phyloP scores from a whole-genome alignment of 352 stramenopile genomes.

The Pythium monospermum region DNA sequence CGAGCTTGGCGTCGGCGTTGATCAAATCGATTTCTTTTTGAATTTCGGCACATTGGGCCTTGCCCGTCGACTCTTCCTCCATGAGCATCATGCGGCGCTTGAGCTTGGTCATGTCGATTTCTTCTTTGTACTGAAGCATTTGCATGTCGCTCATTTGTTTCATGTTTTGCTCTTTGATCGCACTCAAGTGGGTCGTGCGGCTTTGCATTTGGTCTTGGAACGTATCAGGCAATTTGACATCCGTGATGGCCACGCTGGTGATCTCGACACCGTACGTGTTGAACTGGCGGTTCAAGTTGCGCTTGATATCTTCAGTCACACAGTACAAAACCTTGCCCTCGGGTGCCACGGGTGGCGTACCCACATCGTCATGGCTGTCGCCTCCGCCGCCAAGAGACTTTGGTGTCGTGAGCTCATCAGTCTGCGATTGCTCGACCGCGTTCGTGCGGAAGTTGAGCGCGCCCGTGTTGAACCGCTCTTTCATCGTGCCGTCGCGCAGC shows the following conservation, averaged over 20 bases:
- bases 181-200: slow-evolving; percentile 58
- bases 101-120: slow-evolving; percentile 50
- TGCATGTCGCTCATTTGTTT: slow-evolving; percentile 79
- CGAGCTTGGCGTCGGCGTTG: slow-evolving; percentile 4
- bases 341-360: not conserved
- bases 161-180: slow-evolving; percentile 75
- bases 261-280: slow-evolving; percentile 67
- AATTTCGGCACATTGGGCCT: slow-evolving; percentile 47
- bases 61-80: slow-evolving; percentile 60
- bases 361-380: not conserved
- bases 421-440: slow-evolving; percentile 9
- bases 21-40: slow-evolving; percentile 35
- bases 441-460: slow-evolving; percentile 25
- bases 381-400: slow-evolving; percentile 18
- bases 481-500: slow-evolving; percentile 69
- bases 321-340: slow-evolving; percentile 30
- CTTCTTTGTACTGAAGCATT: slow-evolving; percentile 50
- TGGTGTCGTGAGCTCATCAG: slow-evolving; percentile 19
- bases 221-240: slow-evolving; percentile 51
- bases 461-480: slow-evolving; percentile 57
- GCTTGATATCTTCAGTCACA: slow-evolving; percentile 63
- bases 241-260: slow-evolving; percentile 58
- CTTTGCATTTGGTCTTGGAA: slow-evolving; percentile 68
- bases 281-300: slow-evolving; percentile 65
- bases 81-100: slow-evolving; percentile 43